Evolutionary conservation across 1,284 basidiomycete species (phyloP), one percentile per base, ranked within the genome.

Genomic region (Ustilago xerochloae): DNA sequence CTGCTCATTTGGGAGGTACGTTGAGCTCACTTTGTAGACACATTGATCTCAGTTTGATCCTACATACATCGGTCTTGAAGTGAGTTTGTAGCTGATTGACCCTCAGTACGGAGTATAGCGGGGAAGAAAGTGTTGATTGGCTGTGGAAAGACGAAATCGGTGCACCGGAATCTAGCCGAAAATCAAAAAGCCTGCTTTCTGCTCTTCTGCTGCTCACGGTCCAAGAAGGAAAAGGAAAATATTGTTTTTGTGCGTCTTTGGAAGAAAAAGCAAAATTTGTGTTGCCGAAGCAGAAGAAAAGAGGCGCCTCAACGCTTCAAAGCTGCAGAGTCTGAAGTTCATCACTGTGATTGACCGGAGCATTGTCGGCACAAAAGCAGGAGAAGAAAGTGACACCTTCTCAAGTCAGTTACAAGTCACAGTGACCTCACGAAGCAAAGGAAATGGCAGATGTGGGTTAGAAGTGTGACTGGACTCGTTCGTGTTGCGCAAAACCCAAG

Each of bases 231-330:
- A 60, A 43, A 39, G 15, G 28, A 10, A 36, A 35, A 36, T 55
- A 47, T 36, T 36, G 43, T 49, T 53, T 41, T 39, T 32, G 29
- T 33, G 45, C 35, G 47, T 36, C 45, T 54, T 54, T 53, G 43
- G 67, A 69, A 69, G 67, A 70, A 64, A n/a, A n/a, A n/a, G n/a
- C n/a, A n/a, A n/a, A 61, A 61, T 63, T 69, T 69, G 60, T 45
- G 18, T 51, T 26, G 32, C 32, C 26, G 49, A 49, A 24, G 26
- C 1, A 12, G 38, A 16, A 46, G 43, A 28, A 26, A 16, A 46
- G 16, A 20, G 43, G 48, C 32, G 48, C 49, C 30, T 51, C 32
- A 48, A 41, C 38, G 41, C 41, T 43, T 24, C 15, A 24, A 9
- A 13, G 7, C 39, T 20, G 41, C 41, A 35, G 32, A 35, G 32